A percentile compares a stretch with the other conserved stretches of the same genome.
Conservation (phyloP, 2,329 filamentous ascomycete genomes). For the Colletotrichum echinochloae region DNA sequence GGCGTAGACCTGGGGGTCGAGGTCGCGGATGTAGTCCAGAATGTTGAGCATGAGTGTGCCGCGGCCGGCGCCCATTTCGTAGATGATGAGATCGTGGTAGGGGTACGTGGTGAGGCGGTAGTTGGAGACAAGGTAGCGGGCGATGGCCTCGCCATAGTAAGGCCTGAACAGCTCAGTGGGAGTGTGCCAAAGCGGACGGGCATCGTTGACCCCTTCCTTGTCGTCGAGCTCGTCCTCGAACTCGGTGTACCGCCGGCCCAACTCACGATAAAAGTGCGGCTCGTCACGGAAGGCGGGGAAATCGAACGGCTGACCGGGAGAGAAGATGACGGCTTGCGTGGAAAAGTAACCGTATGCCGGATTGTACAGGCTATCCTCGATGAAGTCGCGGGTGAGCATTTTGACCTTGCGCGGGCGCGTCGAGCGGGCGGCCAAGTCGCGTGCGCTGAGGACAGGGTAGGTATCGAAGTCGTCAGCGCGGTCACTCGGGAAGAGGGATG, state of each 20-base stretch:
- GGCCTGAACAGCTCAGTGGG: conserved; percentile 97
- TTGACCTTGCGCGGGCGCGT: conserved; percentile 89
- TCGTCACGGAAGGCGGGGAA: conserved; percentile 87
- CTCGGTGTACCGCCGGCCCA: conserved; percentile 84
- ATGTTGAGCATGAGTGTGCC: conserved; percentile 99
- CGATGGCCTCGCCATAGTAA: conserved; percentile 96
- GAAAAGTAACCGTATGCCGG: conserved; percentile 96
- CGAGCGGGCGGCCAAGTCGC: conserved; percentile 76
- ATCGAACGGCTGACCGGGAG: conserved; percentile 89
- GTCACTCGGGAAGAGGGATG: conserved; percentile 79
- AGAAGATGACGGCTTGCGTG: conserved; percentile 96
- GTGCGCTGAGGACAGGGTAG: conserved; percentile 88
- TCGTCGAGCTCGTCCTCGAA: conserved; percentile 92
- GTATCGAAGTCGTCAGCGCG: conserved; percentile 82
- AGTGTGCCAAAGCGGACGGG: conserved; percentile 96
- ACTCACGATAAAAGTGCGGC: conserved; percentile 80
- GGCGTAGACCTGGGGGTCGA: conserved; percentile 91
- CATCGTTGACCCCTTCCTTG: conserved; percentile 72
- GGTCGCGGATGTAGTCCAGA: conserved; percentile 91
- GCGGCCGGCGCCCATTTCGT: conserved; percentile 98
- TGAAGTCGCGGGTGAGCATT: conserved; percentile 98
- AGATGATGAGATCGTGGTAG: conserved; percentile 96
- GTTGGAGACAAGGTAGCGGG: conserved; percentile 94
- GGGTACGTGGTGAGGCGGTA: conserved; percentile 95
- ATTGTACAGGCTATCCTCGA: conserved; percentile 96